Evolutionary conservation across 2,329 filamentous ascomycete genomes (phyloP), one percentile per base, ranked within the genome.

Genomic region (Aureobasidium leucospermi): DNA sequence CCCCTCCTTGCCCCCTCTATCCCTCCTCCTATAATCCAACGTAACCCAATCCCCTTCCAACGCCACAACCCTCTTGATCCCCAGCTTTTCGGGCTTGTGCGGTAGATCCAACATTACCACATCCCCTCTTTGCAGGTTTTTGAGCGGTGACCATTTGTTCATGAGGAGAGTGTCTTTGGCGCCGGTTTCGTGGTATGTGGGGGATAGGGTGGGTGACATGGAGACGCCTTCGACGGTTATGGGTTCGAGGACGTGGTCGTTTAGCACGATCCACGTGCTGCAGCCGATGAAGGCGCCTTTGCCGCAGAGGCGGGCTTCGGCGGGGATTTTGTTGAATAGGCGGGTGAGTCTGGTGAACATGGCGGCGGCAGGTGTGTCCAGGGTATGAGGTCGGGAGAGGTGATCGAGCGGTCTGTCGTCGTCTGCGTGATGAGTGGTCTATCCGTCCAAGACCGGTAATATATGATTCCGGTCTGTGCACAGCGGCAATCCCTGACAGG

Each of bases 1-100:
- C 60, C 51, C 61, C 53, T 65, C 28, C 63, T 66, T n/a, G 67
- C 63, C 16, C 66, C 73, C 73, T 13, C 64, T 64, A 16, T 82
- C 79, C 29, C 61, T 60, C 34, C 61, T 29, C 55, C 53, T 59
- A 3, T 77, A 73, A 42, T 79, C 71, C 42, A 88, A 88, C 59
- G 77, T 79, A 32, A 97, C 84, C 1, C 83, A 77, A 69, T 97
- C 93, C 9, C 92, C 91, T 56, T 87, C 86, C 4, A 96, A 68
- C 0, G 83, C 94, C 29, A 96, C 79, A 10, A 99, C 81, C 42
- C 94, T 81, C 76, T 99, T 99, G 36, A 96, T 83, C 0, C 84
- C 84, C 43, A 86, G 77, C 23, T 81, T 78, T 32, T 89, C 84
- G 0, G 90, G 88, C 62, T 87, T 81, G 13, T 80, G 75, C 0